Evolutionary conservation across 1,284 basidiomycete species (phyloP), one percentile per base, ranked within the genome.

Genomic region (Ceratobasidium sp.): DNA sequence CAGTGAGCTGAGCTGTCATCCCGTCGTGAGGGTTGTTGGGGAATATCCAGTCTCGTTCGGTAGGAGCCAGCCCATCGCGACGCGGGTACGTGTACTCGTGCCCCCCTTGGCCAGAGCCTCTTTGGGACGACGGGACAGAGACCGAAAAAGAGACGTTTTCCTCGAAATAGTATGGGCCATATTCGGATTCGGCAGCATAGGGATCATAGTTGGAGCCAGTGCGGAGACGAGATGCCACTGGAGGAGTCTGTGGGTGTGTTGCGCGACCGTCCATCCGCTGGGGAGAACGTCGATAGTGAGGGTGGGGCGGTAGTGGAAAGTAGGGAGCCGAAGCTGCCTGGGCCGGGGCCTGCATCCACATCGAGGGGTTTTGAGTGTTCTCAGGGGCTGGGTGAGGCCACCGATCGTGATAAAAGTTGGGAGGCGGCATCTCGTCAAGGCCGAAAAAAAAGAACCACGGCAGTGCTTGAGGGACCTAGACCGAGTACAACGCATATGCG

Each of bases 321-420:
- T 25, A 37, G 37, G 61, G 71, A 51, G 46, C 64, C 64, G 64
- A 66, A 66, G 71, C n/a, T 64, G 51, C 46, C 51, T 74, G 71
- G 17, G 17, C 64, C 44, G 64, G 34, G 46, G 71, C 13, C 11
- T 65, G 71, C 19, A 59, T 54, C 61, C 71, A 56, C 61, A 65
- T 40, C 61, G 59, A 61, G 46, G 70, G 70, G 71, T 74, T 74
- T 74, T 74, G 71, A 74, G 59, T 29, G 32, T 64, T 65, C 46
- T 61, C 71, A 61, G 71, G 56, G 71, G 61, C 51, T 49, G 61
- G 71, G 64, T 74, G 59, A 59, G 71, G 71, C 71, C 71, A 74
- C 71, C 71, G 71, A 74, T 74, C 71, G 49, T 43, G 71, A 59
- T 64, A 74, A 65, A 64, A 74, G 61, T 64, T 64, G 59, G 71